Base-by-base conservation (phyloP, 805 yeast genomes). In the Yarrowia sp. region DNA sequence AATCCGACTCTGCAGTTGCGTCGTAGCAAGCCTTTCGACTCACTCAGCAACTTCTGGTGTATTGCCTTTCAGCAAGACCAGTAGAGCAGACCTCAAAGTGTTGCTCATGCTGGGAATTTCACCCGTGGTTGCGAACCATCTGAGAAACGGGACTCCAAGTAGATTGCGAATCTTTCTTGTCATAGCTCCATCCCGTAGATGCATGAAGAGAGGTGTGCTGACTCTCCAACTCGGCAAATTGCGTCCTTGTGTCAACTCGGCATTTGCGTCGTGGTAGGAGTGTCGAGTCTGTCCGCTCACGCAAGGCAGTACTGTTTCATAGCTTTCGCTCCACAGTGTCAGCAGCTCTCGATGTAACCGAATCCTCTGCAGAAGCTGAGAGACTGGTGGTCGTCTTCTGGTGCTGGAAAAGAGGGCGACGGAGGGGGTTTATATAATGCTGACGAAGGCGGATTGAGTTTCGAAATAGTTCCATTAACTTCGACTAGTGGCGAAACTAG, bases 81-180 rank as follows among this genome's bases (percentile, higher is more conserved):
- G 14, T 36, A 36, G 41, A 36, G 41, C 41, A 36, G 41, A 36
- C 41, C 41, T 24, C 24, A 18, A 36, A 16, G 41, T 36, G 24
- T 36, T 36, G 24, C 9, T 36, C 41, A 36, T 36, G 41, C 41
- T 36, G 41, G 41, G 24, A 19, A 6, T 36, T 36, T 36, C 41
- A 36, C 41, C 41, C 41, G 41, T 36, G 24, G 41, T 36, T 36
- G 41, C 41, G 41, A 36, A 19, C 41, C 41, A 36, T 36, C 41
- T 36, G 14, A 36, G 41, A 36, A n/a, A 36, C 6, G 41, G 41
- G 19, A 19, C 41, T 36, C 41, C 19, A 24, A 36, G 41, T 36
- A 36, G 41, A 19, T 36, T 36, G 41, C 41, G 41, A 36, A 36
- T 19, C 41, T 19, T 35, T 36, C 41, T 36, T 24, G 41, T 36